A percentile compares a stretch with the other conserved stretches of the same genome.
phyloP scores from a whole-genome alignment of 2,329 filamentous ascomycete genomes.

The Pochonia chlamydosporia region DNA sequence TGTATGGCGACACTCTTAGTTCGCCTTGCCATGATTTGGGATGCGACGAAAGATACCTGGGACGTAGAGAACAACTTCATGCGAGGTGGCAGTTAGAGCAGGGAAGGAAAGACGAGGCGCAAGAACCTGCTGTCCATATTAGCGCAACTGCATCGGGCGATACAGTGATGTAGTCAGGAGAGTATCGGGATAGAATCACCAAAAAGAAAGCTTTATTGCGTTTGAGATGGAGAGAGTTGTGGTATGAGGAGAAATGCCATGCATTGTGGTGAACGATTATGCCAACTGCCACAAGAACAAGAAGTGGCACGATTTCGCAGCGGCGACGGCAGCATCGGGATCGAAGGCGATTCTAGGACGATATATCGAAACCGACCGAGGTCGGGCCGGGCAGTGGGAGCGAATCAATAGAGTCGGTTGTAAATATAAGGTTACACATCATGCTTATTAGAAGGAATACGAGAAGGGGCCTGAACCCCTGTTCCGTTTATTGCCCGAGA shows the following conservation, averaged over 20 bases:
- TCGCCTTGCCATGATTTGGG: constrained; percentile 10
- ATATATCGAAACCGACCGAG: background rate
- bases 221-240: constrained; percentile 32
- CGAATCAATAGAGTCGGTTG: too few relatives aligned
- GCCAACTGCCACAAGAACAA: constrained; percentile 34
- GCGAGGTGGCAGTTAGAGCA: constrained; percentile 2
- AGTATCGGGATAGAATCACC: constrained; percentile 28
- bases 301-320: constrained; percentile 30
- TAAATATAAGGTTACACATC: too few relatives aligned
- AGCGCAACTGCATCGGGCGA: constrained; percentile 33
- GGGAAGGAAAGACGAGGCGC: constrained; percentile 9
- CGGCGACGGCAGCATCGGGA: constrained; percentile 25
- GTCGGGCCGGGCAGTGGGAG: background rate
- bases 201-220: constrained; percentile 16
- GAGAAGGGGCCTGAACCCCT: too few relatives aligned
- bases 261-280: constrained; percentile 32
- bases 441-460: too few relatives aligned
- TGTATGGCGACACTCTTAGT: constrained; percentile 8
- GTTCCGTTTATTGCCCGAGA: too few relatives aligned
- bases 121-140: constrained; percentile 22
- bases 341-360: constrained; percentile 9
- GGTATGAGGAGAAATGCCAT: constrained; percentile 23
- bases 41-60: constrained; percentile 15
- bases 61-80: constrained; percentile 20
- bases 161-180: constrained; percentile 30